Percentiles rank a stretch among this genome's conserved stretches.
These are phyloP conservation scores for Lagenaria siceraria DNA, from an alignment of 306 rosid genomes.

Conservation along the genomic window DNA sequence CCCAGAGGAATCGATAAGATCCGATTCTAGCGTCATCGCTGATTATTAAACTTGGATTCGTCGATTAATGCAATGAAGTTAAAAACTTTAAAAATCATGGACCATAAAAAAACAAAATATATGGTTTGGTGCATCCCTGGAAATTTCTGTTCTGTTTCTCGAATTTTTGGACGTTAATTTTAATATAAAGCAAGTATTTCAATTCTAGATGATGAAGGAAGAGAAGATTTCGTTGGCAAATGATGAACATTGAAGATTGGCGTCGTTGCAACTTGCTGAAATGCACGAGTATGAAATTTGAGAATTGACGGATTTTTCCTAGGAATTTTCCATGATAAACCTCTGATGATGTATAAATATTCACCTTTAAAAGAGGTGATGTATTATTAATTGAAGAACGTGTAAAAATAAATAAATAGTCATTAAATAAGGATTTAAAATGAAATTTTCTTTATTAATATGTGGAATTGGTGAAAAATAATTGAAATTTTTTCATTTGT, in stretches of 20 bases:
- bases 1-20: conserved; percentile 3
- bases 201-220: background rate
- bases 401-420: too few species aligned
- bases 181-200: background rate
- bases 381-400: too few species aligned
- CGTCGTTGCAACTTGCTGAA: background rate
- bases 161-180: background rate
- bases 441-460: too few species aligned
- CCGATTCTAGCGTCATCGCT: background rate
- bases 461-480: too few species aligned
- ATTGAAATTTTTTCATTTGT: too few species aligned
- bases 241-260: background rate
- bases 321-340: too few species aligned
- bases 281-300: background rate
- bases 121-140: background rate
- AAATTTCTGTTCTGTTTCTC: background rate
- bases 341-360: too few species aligned
- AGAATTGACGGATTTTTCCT: too few species aligned
- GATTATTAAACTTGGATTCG: background rate
- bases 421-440: too few species aligned
- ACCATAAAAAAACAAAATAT: background rate
- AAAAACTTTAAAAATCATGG: background rate
- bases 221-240: background rate
- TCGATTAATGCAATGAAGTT: background rate
- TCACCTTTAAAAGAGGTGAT: too few species aligned